These are phyloP conservation scores for Colletotrichum sp. DNA, from an alignment of 2,329 filamentous ascomycete species.

Conservation along the genomic window DNA sequence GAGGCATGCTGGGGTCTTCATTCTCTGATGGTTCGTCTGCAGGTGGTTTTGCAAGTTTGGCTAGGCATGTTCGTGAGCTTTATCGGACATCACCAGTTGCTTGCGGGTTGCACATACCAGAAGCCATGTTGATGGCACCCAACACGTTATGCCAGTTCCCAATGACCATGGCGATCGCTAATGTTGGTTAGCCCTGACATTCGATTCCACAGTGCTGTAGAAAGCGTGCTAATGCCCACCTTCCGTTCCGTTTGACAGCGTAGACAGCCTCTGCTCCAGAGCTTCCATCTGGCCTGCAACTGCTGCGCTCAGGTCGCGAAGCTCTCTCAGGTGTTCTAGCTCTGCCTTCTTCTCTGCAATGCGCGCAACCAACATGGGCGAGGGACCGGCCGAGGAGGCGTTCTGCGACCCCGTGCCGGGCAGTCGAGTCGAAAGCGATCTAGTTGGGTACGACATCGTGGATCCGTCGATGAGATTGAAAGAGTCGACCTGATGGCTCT, in stretches of 20 bases:
- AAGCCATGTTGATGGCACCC: conserved; percentile 85
- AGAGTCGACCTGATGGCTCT: background rate
- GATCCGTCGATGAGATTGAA: background rate
- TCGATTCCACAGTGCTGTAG: background rate
- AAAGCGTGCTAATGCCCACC: conserved; percentile 46
- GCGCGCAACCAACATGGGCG: conserved; percentile 72
- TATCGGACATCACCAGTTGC: background rate
- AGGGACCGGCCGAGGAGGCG: conserved; percentile 60
- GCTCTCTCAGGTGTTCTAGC: conserved; percentile 77
- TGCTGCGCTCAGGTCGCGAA: conserved; percentile 79
- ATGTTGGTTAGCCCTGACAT: background rate
- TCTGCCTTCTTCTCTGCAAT: conserved; percentile 88
- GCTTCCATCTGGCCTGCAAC: conserved; percentile 84
- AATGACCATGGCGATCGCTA: conserved; percentile 83
- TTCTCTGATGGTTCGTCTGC: conserved; percentile 45
- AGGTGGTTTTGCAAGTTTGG: conserved; percentile 68
- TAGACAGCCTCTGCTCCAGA: conserved; percentile 77
- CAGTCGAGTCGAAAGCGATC: conserved; percentile 68
- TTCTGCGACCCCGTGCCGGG: conserved; percentile 63
- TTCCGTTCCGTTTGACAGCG: conserved; percentile 82
- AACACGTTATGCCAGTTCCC: conserved; percentile 90
- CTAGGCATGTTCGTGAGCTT: conserved; percentile 42
- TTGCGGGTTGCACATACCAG: conserved; percentile 58
- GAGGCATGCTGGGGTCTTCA: conserved; percentile 36
- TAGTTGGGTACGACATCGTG: conserved; percentile 61